Percentiles rank a stretch among this genome's conserved stretches.
Conservation (phyloP, 202 grass and related monocot genomes). For the Musa balbisiana region DNA sequence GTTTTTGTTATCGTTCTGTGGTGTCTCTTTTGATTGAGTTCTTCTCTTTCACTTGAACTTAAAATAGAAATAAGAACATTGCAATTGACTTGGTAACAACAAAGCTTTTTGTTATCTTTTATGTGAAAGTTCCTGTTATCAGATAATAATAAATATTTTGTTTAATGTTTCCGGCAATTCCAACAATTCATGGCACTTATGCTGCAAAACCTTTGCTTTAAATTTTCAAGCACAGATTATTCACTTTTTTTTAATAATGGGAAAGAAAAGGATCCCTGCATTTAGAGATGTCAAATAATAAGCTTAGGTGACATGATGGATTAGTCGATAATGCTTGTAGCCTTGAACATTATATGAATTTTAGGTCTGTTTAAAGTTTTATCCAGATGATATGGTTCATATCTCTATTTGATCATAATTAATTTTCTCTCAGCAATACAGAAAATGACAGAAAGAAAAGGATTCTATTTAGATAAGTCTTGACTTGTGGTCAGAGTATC, state of each 20-base stretch:
- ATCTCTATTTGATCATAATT: no score
- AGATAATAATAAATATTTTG: background rate
- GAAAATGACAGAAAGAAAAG: no score
- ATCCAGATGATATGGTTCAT: no score
- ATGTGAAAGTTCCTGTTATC: background rate
- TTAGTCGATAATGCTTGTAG: no score
- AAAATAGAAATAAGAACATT: background rate
- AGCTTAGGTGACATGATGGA: no score
- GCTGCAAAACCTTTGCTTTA: background rate
- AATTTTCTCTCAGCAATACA: no score
- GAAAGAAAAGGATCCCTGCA: background rate
- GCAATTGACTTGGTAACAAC: background rate
- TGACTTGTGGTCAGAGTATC: no score
- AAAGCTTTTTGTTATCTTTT: background rate
- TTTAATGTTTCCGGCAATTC: background rate
- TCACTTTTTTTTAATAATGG: background rate
- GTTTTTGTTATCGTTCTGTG: background rate
- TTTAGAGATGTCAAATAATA: background rate
- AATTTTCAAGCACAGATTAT: background rate
- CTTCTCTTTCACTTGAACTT: background rate
- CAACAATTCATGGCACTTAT: background rate
- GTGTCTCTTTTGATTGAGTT: background rate
- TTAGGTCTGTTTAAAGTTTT: no score
- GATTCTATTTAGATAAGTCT: no score
- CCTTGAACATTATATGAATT: no score